These are phyloP conservation scores for Phytopythium mirpurense DNA, from an alignment of 352 stramenopile species.

Conservation along the genomic window DNA sequence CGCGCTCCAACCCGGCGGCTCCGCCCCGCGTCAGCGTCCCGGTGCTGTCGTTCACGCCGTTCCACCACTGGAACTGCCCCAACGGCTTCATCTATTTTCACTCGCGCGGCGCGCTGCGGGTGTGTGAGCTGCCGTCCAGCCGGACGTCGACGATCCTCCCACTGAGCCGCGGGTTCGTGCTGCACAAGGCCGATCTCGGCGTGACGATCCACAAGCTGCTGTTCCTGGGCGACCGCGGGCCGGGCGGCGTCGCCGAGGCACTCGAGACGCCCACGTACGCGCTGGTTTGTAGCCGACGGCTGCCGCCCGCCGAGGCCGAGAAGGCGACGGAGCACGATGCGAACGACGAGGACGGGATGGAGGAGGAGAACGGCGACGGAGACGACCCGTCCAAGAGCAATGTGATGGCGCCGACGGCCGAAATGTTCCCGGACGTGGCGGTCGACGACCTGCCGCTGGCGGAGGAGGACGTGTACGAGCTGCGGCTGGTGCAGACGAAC, in stretches of 20 bases:
- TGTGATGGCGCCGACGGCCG: slow-evolving; percentile 70
- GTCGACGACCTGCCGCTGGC: slow-evolving; percentile 62
- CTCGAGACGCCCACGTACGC: slow-evolving; percentile 76
- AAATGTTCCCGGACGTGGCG: slow-evolving; percentile 70
- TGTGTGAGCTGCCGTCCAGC: slow-evolving; percentile 76
- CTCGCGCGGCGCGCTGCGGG: slow-evolving; percentile 63
- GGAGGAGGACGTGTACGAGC: slow-evolving; percentile 80
- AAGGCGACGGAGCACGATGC: slow-evolving; percentile 39
- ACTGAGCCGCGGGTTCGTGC: slow-evolving; percentile 65
- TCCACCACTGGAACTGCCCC: slow-evolving; percentile 86
- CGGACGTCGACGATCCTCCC: slow-evolving; percentile 68
- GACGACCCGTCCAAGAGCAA: slow-evolving; percentile 48
- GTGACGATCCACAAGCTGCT: slow-evolving; percentile 77
- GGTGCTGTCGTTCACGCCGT: slow-evolving; percentile 83
- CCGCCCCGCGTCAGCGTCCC: slow-evolving; percentile 56
- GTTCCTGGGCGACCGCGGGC: slow-evolving; percentile 68
- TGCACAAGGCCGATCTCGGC: slow-evolving; percentile 76
- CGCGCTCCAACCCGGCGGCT: slow-evolving; percentile 7
- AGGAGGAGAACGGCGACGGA: slow-evolving; percentile 39
- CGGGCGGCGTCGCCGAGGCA: slow-evolving; percentile 71
- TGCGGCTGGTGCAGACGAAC: slow-evolving; percentile 74
- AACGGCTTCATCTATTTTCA: slow-evolving; percentile 89
- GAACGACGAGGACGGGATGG: slow-evolving; percentile 32
- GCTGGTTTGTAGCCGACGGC: slow-evolving; percentile 62
- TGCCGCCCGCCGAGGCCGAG: slow-evolving; percentile 52